Evolutionary conservation across 2,329 filamentous ascomycete species (phyloP).

Genomic region (Aspergillus quadrilineatus): DNA sequence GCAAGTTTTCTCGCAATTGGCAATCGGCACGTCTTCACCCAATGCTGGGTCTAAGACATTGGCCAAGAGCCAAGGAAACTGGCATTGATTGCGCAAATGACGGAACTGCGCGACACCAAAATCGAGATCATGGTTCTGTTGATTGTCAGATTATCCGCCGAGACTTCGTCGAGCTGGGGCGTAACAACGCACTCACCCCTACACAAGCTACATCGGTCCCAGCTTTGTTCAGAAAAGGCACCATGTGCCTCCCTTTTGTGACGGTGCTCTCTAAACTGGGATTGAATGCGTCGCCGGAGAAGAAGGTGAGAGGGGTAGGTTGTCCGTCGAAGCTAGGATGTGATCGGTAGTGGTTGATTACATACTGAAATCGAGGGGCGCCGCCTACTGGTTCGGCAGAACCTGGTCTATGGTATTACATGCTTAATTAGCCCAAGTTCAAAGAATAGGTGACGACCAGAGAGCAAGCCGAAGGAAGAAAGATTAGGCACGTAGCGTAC

Average conservation of each 20-base stretch:
- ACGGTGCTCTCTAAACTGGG: slow-evolving; percentile 84
- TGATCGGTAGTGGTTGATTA: slow-evolving; percentile 72
- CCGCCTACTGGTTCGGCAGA: slow-evolving; percentile 83
- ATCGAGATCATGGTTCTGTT: slow-evolving; percentile 84
- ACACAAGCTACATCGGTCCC: slow-evolving; percentile 79
- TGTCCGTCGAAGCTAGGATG: slow-evolving; percentile 61
- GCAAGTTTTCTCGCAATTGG: slow-evolving; percentile 69
- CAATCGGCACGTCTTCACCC: slow-evolving; percentile 71
- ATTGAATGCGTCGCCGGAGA: slow-evolving; percentile 91
- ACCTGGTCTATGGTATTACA: slow-evolving; percentile 45
- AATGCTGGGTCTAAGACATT: slow-evolving; percentile 84
- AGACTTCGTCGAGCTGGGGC: background rate
- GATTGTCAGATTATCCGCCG: slow-evolving; percentile 12
- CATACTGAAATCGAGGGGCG: slow-evolving; percentile 73
- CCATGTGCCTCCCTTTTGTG: slow-evolving; percentile 89
- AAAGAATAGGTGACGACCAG: background rate
- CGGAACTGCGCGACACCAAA: slow-evolving; percentile 82
- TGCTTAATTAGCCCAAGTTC: background rate
- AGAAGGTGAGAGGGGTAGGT: slow-evolving; percentile 70
- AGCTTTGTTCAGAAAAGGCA: slow-evolving; percentile 75
- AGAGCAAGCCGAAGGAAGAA: background rate
- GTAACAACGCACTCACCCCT: slow-evolving; percentile 58
- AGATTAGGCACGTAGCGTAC: slow-evolving; percentile 27
- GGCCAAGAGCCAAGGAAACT: slow-evolving; percentile 85
- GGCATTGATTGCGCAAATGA: slow-evolving; percentile 69